Evolutionary conservation across 108 stramenopile genomes (phyloP), one percentile per base, ranked within the genome.

Genomic region (Nitzschia sp.): DNA sequence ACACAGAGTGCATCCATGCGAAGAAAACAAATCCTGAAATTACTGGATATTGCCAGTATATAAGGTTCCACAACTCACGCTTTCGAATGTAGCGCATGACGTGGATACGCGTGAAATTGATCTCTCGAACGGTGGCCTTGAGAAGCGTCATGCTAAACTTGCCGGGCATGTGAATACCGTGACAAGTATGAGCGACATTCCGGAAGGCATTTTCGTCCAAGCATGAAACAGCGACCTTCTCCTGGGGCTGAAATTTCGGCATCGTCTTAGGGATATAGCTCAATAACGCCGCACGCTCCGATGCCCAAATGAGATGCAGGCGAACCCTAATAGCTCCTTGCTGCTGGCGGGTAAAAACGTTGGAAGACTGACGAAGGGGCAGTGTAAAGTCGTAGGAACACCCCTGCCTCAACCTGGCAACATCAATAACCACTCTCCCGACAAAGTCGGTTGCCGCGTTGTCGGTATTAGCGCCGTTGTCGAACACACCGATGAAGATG

Each of bases 1-100:
- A 79, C 18, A 85, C 80, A 32, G 73, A 81, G 30, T 85, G 84
- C 84, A 85, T 85, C 84, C 84, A 85, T 6, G 78, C 84, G 2
- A 56, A 59, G 54, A 79, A 85, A 19, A 78, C 74, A 70, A 76
- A 82, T 18, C 61, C 62, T 1, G 80, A 82, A 28, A 85, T 78
- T 21, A 46, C 18, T 1, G 84, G 84, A 62, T 85, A 68, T 25
- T 66, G 36, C 84, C 84, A 85, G 27, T 51, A 45, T 0, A 42
- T 32, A 23, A 71, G 26, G n/a, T 78, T 55, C 36, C 68, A 68
- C 23, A 74, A 34, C 47, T 80, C 69, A 45, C 74, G 33, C 35
- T 73, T 33, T 11, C 66, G 59, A 9, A 69, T 23, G 32, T 74
- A 82, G 27, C 75, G 72, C 24, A 68, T 24, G 9, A 69, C 30